Conservation (phyloP, 108 stramenopile species). For the Cyclotella kingstonii region DNA sequence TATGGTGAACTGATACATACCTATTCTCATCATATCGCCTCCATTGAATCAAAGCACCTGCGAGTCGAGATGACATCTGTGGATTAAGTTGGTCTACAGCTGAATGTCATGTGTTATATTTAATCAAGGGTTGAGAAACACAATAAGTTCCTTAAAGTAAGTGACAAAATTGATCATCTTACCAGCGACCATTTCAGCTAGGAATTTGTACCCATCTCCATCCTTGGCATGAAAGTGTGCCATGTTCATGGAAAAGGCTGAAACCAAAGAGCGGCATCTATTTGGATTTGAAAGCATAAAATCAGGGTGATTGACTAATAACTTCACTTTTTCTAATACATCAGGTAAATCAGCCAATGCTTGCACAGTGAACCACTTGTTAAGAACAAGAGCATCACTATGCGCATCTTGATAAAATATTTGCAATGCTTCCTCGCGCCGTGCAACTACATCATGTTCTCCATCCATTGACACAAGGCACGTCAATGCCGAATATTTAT, state of each 20-base stretch:
- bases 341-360: conserved; percentile 50
- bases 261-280: conserved; percentile 62
- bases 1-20: too few relatives aligned
- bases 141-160: too few relatives aligned
- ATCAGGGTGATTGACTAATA: conserved; percentile 56
- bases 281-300: conserved; percentile 83
- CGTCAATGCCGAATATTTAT: conserved; percentile 62
- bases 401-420: conserved; percentile 63
- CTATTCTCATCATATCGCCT: conserved; percentile 26
- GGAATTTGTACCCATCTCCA: conserved; percentile 75
- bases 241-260: conserved; percentile 61
- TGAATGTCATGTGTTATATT: not conserved
- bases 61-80: conserved; percentile 72
- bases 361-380: conserved; percentile 66
- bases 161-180: not conserved
- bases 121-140: too few relatives aligned
- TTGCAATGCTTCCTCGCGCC: conserved; percentile 39
- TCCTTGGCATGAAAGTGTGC: conserved; percentile 68
- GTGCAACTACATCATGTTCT: conserved; percentile 27
- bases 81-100: conserved; percentile 45
- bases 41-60: conserved; percentile 51
- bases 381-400: conserved; percentile 50
- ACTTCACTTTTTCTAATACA: conserved; percentile 36
- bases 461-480: conserved; percentile 52
- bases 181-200: conserved; percentile 48